phyloP scores from a whole-genome alignment of 768 basidiomycete genomes.

The Termitomyces bulborhizus region DNA sequence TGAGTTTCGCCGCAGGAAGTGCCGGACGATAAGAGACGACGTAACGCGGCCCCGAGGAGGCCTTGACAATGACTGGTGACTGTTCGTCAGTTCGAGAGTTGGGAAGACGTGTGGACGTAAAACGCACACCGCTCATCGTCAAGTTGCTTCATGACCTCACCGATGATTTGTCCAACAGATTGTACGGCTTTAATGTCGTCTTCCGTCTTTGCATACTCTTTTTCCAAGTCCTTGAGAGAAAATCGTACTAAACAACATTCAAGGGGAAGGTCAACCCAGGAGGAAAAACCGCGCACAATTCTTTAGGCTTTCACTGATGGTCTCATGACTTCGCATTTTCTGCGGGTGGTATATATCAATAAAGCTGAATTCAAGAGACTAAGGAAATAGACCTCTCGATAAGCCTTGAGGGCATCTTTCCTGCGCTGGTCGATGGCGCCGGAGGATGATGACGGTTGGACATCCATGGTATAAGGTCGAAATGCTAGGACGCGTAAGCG shows the following conservation, averaged over 20 bases:
- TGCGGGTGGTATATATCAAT: constrained; percentile 24
- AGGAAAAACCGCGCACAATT: constrained; percentile 53
- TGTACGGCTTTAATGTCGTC: constrained; percentile 99
- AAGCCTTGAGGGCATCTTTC: constrained; percentile 67
- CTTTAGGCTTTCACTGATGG: constrained; percentile 82
- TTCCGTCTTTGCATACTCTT: constrained; percentile 90
- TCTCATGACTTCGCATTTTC: constrained; percentile 95
- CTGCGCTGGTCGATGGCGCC: constrained; percentile 63
- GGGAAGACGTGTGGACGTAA: not conserved
- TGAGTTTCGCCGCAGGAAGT: constrained; percentile 86
- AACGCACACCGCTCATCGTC: constrained; percentile 93
- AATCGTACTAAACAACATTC: constrained; percentile 62
- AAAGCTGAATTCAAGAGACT: not conserved
- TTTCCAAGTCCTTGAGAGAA: constrained; percentile 84
- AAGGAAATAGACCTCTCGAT: constrained; percentile 53
- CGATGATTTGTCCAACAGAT: constrained; percentile 98
- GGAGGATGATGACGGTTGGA: constrained; percentile 49
- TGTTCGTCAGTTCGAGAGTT: not conserved
- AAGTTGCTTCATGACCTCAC: constrained; percentile 97
- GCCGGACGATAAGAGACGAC: constrained; percentile 96
- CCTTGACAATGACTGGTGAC: constrained; percentile 88
- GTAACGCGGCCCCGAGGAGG: constrained; percentile 96
- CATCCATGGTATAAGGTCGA: constrained; percentile 29
- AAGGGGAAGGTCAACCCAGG: not conserved
- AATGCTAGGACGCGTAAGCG: constrained; percentile 32